phyloP scores from a whole-genome alignment of 129 eudicot genomes.

The Artemisia tridentata region DNA sequence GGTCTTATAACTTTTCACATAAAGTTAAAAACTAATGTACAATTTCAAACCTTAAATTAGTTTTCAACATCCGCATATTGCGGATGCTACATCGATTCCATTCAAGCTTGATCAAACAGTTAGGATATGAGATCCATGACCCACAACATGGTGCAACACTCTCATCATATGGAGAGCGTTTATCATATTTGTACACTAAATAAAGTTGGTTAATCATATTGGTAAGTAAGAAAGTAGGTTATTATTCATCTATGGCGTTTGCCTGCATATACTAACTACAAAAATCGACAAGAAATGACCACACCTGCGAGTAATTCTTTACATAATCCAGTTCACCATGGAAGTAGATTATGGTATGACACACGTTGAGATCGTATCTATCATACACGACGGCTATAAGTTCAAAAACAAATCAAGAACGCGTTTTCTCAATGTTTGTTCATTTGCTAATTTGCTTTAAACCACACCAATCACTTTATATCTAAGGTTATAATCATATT shows the following conservation, averaged over 20 bases:
- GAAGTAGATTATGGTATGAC: neutral
- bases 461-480: slow-evolving; percentile 20
- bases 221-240: no score
- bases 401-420: slow-evolving; percentile 1
- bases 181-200: no score
- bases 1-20: neutral
- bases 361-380: neutral
- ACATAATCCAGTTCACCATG: no score
- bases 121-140: no score
- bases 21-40: neutral
- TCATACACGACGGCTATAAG: neutral
- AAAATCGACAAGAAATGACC: no score
- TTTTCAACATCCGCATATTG: neutral
- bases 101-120: neutral
- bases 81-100: neutral
- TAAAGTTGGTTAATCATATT: no score
- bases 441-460: slow-evolving; percentile 12
- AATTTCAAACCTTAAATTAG: neutral
- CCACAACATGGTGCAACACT: no score
- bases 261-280: no score
- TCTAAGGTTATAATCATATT: slow-evolving; percentile 10
- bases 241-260: no score
- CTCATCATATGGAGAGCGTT: no score
- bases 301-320: no score
- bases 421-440: neutral